These are phyloP conservation scores for Yarrowia phangngaensis DNA, from an alignment of 805 yeast genomes.

Conservation along the genomic window DNA sequence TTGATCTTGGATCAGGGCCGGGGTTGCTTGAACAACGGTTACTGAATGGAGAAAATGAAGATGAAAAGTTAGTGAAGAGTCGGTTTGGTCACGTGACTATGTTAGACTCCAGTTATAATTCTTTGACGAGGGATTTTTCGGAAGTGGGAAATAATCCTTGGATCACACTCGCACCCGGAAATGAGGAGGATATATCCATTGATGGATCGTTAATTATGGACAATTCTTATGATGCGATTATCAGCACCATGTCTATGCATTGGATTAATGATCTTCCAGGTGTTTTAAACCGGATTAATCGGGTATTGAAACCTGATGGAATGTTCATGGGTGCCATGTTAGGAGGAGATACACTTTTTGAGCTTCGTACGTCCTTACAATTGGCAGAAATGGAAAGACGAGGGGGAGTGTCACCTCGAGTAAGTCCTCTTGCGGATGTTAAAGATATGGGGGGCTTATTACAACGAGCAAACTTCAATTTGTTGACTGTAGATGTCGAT, in stretches of 20 bases:
- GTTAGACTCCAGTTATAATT: slow-evolving; percentile 58
- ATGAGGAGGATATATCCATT: slow-evolving; percentile 52
- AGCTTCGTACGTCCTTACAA: slow-evolving; percentile 73
- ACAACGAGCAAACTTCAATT: slow-evolving; percentile 71
- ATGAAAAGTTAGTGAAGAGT: slow-evolving; percentile 49
- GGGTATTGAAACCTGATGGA: slow-evolving; percentile 70
- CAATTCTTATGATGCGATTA: slow-evolving; percentile 61
- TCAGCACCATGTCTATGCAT: slow-evolving; percentile 70
- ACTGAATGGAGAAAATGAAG: slow-evolving; percentile 46
- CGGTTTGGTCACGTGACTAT: slow-evolving; percentile 56
- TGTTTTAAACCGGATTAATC: slow-evolving; percentile 53
- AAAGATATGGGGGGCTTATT: slow-evolving; percentile 70
- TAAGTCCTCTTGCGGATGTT: slow-evolving; percentile 75
- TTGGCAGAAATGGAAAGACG: slow-evolving; percentile 74
- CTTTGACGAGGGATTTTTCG: slow-evolving; percentile 53
- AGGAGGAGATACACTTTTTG: slow-evolving; percentile 83
- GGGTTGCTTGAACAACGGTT: slow-evolving; percentile 55
- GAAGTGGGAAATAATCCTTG: slow-evolving; percentile 49
- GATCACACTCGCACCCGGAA: slow-evolving; percentile 45
- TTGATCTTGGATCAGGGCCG: slow-evolving; percentile 71
- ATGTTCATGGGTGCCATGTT: slow-evolving; percentile 75
- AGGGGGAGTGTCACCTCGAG: slow-evolving; percentile 77
- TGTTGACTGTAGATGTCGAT: slow-evolving; percentile 80
- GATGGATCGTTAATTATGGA: slow-evolving; percentile 38
- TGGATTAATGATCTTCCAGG: slow-evolving; percentile 86